Base-by-base conservation (phyloP, 805 yeast genomes). In the Candida insectalens region DNA sequence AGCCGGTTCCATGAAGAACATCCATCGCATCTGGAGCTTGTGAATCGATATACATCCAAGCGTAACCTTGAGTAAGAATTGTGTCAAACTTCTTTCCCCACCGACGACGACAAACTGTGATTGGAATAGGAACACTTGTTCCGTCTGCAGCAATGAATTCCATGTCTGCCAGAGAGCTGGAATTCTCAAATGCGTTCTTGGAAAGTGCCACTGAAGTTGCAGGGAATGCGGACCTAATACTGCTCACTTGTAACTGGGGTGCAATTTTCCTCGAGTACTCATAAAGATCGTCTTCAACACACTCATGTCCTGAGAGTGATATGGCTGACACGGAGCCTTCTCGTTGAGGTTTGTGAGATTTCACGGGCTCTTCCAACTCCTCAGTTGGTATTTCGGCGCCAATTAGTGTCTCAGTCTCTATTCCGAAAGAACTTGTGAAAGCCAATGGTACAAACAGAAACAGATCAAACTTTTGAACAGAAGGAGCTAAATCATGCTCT, bases 121-220 rank as follows among this genome's bases (percentile, higher is more conserved):
- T 39, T 1, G 88, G 79, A 4, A 77, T 73, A 0, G 78, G 74
- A 12, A 79, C 63, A n/a, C 75, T 57, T 29, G 73, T 77, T 6
- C 88, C 89, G 45, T 74, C 83, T n/a, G 71, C 63, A 1, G 83
- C 69, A 7, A 81, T 66, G 32, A 83, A 60, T 48, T 81, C 87
- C 49, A 83, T 75, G 55, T 83, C 92, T 0, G 85, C 67, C 5
- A 81, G 55, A 6, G 75, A 60, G 20, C 66, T 67, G 0, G 82
- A 80, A 30, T 83, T 60, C 45, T 77, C 84, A 47, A 79, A 68
- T 0, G 85, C 83, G 49, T 73, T 78, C 45, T 83, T 69, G 3
- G 92, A 92, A 28, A 83, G 57, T 0, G 88, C 81, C 38, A 82
- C 77, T 0, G 92, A 87, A 35, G 79, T 74, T 1, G 84, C 76